These are phyloP conservation scores for Lactarius sp. DNA, from an alignment of 768 basidiomycete genomes.

Conservation along the genomic window DNA sequence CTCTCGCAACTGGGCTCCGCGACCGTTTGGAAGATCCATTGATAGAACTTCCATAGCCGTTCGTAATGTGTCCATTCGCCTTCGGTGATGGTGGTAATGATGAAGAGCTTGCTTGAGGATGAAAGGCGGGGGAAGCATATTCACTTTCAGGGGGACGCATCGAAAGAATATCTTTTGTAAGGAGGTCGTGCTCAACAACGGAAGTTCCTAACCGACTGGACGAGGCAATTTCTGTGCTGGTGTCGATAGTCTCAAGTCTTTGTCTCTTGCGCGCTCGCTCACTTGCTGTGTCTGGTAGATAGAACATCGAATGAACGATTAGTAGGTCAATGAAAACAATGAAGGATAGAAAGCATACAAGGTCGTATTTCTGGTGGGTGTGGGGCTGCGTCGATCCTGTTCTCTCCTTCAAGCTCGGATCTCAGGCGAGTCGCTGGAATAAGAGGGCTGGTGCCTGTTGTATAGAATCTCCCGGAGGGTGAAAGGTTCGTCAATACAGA, in stretches of 20 bases:
- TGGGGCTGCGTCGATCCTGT: slow-evolving; percentile 17
- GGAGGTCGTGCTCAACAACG: slow-evolving; percentile 26
- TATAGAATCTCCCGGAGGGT: slow-evolving; percentile 13
- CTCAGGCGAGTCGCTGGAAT: slow-evolving; percentile 26
- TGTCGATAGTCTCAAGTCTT: slow-evolving; percentile 45
- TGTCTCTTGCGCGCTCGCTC: slow-evolving; percentile 60
- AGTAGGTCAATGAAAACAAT: not conserved
- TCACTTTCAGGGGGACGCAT: slow-evolving; percentile 25
- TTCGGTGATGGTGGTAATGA: slow-evolving; percentile 20
- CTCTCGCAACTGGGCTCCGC: slow-evolving; percentile 48
- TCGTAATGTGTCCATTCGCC: slow-evolving; percentile 24
- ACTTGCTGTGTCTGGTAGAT: slow-evolving; percentile 19
- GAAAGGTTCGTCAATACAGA: slow-evolving; percentile 11
- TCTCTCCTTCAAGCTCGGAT: slow-evolving; percentile 26
- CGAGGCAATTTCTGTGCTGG: slow-evolving; percentile 35
- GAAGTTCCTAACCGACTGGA: slow-evolving; percentile 29
- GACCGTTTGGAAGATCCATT: slow-evolving; percentile 48
- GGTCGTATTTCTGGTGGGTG: slow-evolving; percentile 9
- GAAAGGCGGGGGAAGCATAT: slow-evolving; percentile 19
- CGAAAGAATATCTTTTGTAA: slow-evolving; percentile 20
- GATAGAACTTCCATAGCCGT: slow-evolving; percentile 33
- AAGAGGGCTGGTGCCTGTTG: slow-evolving; percentile 19
- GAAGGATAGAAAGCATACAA: slow-evolving; percentile 14
- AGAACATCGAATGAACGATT: slow-evolving; percentile 1
- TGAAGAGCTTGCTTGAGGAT: slow-evolving; percentile 18